Conservation (phyloP, 148 eudicot species). For the Amaranthus palmeri region DNA sequence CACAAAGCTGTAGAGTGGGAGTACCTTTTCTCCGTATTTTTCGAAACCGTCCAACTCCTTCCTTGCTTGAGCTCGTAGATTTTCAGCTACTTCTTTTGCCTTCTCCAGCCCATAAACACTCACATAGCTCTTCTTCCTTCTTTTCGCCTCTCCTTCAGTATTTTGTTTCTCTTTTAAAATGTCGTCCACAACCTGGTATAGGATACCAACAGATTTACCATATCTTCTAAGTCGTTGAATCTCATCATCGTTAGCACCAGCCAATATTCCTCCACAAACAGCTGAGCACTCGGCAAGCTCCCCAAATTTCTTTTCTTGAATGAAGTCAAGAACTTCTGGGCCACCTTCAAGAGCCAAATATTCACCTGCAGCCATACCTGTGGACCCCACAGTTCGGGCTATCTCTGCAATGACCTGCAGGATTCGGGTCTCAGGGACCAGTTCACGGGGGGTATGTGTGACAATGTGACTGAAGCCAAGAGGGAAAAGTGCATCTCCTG, state of each 20-base stretch:
- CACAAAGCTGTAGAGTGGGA: conserved; percentile 75
- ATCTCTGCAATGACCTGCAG: conserved; percentile 69
- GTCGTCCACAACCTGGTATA: conserved; percentile 79
- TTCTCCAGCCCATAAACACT: conserved; percentile 78
- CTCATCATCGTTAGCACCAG: conserved; percentile 78
- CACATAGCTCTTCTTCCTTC: conserved; percentile 66
- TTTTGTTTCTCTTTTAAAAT: conserved; percentile 43
- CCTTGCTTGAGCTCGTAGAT: conserved; percentile 61
- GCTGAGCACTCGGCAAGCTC: conserved; percentile 94
- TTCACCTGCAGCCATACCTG: conserved; percentile 95
- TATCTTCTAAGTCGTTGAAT: conserved; percentile 66
- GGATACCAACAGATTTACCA: conserved; percentile 79
- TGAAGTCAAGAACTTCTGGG: conserved; percentile 55
- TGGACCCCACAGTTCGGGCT: conserved; percentile 88
- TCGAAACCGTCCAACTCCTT: conserved; percentile 63
- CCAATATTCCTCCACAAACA: conserved; percentile 74
- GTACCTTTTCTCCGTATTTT: conserved; percentile 68
- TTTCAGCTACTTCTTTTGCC: conserved; percentile 79
- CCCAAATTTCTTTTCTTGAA: conserved; percentile 83
- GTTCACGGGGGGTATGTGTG: conserved; percentile 56
- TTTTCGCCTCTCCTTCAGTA: conserved; percentile 23
- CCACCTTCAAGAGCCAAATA: conserved; percentile 81
- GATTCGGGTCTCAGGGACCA: conserved; percentile 66
- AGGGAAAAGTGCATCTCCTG: conserved; percentile 90
- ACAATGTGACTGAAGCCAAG: conserved; percentile 88